A percentile compares a stretch with the other conserved stretches of the same genome.
Conservation (phyloP, 441 rosid genomes). For the Gossypium gossypioides region DNA sequence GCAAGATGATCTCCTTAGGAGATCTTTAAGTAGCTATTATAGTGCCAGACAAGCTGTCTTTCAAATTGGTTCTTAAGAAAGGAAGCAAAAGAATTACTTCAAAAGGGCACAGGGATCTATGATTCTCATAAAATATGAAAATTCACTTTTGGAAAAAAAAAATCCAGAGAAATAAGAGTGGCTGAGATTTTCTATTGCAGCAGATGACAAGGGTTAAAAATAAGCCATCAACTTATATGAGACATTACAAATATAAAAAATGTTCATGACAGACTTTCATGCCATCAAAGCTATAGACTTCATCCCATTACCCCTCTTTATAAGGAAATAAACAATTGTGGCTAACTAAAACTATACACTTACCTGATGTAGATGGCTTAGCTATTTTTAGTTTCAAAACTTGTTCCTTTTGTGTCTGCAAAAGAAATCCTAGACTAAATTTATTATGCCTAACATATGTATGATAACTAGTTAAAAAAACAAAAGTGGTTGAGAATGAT, state of each 20-base stretch:
- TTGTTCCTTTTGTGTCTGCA: constrained; percentile 52
- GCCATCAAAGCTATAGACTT: background rate
- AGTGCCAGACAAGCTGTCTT: background rate
- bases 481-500: constrained; percentile 17
- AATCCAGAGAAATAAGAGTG: background rate
- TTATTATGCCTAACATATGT: constrained; percentile 10
- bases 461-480: background rate
- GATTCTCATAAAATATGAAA: background rate
- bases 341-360: background rate
- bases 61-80: background rate
- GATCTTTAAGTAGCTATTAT: background rate
- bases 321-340: background rate
- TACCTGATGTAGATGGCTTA: constrained; percentile 81
- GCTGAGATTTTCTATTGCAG: background rate
- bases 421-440: constrained; percentile 15
- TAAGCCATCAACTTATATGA: background rate
- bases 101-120: background rate
- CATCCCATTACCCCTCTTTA: background rate
- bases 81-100: background rate
- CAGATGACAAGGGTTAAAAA: background rate
- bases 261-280: background rate
- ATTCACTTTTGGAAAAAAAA: background rate
- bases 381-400: constrained; percentile 58
- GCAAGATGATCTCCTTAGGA: background rate
- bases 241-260: background rate